Percentiles rank a stretch among this genome's conserved stretches.
Evolutionary conservation across 495 filamentous ascomycete genomes (phyloP).

Genomic region (Apodospora peruviana): DNA sequence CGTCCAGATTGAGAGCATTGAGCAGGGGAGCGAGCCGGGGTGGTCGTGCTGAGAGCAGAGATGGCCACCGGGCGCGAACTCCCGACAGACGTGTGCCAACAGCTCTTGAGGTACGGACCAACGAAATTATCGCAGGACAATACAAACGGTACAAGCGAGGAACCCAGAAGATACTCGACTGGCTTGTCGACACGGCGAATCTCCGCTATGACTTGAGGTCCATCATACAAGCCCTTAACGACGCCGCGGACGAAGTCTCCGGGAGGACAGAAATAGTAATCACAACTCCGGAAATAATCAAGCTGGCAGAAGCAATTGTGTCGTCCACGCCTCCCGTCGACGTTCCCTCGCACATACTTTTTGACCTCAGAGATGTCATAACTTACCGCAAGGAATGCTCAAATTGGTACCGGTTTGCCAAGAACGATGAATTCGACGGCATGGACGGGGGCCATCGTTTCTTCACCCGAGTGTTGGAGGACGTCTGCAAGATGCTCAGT

Average conservation of each 20-base stretch:
- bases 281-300: not conserved
- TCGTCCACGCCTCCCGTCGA: not conserved
- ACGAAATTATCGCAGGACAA: too few species aligned
- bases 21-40: slow-evolving; percentile 43
- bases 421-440: not conserved
- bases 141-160: not conserved
- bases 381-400: not conserved
- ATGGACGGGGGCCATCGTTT: not conserved
- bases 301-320: not conserved
- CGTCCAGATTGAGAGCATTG: slow-evolving; percentile 22
- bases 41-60: slow-evolving; percentile 16
- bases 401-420: not conserved
- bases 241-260: not conserved
- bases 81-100: slow-evolving; percentile 39
- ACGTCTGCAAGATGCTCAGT: not conserved
- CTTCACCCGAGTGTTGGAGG: not conserved
- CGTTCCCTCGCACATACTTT: not conserved
- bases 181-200: not conserved
- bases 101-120: slow-evolving; percentile 50
- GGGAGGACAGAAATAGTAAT: not conserved
- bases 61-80: slow-evolving; percentile 31
- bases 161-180: not conserved
- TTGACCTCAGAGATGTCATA: not conserved
- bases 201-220: not conserved
- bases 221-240: not conserved